Percentiles rank a stretch among this genome's conserved stretches.
These are phyloP conservation scores for Exidia glandulosa DNA, from an alignment of 768 basidiomycete species.

Conservation along the genomic window DNA sequence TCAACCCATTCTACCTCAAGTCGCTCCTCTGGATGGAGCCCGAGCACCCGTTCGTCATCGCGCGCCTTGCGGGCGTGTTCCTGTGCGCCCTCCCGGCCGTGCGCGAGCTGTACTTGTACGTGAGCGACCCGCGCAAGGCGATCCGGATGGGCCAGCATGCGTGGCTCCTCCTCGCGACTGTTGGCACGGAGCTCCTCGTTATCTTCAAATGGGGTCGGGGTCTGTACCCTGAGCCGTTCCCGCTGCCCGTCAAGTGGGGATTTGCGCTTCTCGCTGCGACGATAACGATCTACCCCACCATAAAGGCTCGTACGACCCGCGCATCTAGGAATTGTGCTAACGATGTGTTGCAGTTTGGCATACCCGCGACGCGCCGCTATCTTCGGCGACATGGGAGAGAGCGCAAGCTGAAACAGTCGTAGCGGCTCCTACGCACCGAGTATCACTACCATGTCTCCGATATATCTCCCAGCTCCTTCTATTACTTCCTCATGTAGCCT, in stretches of 20 bases:
- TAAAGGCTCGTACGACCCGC: conserved; percentile 59
- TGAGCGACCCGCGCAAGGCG: conserved; percentile 41
- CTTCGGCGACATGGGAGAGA: too few relatives aligned
- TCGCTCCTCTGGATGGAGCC: conserved; percentile 84
- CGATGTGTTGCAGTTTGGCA: too few relatives aligned
- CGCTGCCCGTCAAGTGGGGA: conserved; percentile 48
- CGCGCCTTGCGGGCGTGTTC: conserved; percentile 62
- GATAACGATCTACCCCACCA: conserved; percentile 56
- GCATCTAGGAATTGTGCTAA: too few relatives aligned
- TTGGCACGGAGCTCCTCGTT: conserved; percentile 67
- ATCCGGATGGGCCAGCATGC: conserved; percentile 84
- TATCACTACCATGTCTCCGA: too few relatives aligned
- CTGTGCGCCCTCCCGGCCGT: conserved; percentile 81
- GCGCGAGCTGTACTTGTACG: conserved; percentile 59
- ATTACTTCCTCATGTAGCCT: too few relatives aligned
- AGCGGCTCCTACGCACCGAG: too few relatives aligned
- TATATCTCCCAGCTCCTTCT: too few relatives aligned
- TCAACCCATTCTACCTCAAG: conserved; percentile 85
- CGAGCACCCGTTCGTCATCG: conserved; percentile 74
- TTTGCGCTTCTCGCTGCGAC: conserved; percentile 51
- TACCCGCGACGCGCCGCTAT: too few relatives aligned
- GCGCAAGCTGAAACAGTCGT: too few relatives aligned
- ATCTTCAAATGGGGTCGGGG: conserved; percentile 77
- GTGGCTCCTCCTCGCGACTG: conserved; percentile 80
- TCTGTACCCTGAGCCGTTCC: conserved; percentile 54